These are phyloP conservation scores for Trypanosoma melophagium DNA, from an alignment of 208 protist genomes.

Conservation along the genomic window DNA sequence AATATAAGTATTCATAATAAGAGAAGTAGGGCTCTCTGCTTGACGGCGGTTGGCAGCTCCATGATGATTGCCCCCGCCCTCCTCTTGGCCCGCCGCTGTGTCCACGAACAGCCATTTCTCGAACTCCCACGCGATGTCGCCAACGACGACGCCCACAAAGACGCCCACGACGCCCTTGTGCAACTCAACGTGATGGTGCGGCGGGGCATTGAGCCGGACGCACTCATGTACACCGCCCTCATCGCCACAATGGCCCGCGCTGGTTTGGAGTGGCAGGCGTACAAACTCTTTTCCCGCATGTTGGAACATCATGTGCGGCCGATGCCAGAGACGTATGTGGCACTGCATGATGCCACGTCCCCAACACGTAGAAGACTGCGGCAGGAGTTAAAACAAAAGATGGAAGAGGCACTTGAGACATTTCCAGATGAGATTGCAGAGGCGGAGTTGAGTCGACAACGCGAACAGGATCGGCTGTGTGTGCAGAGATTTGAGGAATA, in stretches of 20 bases:
- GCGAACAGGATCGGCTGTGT: constrained; percentile 69
- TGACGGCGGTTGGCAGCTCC: neutral
- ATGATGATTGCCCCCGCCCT: neutral
- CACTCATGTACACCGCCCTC: constrained; percentile 91
- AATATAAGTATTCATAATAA: neutral
- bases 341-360: constrained; percentile 76
- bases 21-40: neutral
- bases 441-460: constrained; percentile 51
- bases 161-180: constrained; percentile 80
- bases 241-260: constrained; percentile 88
- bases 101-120: constrained; percentile 68
- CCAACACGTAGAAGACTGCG: constrained; percentile 52
- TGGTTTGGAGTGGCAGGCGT: constrained; percentile 90
- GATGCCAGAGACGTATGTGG: constrained; percentile 90
- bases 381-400: constrained; percentile 83
- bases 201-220: constrained; percentile 87
- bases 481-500: constrained; percentile 85
- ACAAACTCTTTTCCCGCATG: constrained; percentile 93
- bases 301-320: constrained; percentile 81
- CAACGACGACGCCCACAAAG: constrained; percentile 62
- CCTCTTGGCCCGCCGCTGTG: constrained; percentile 6
- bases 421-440: constrained; percentile 81
- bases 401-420: constrained; percentile 66
- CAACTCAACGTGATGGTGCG: constrained; percentile 94
- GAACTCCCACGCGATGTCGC: constrained; percentile 52